A percentile compares a stretch with the other conserved stretches of the same genome.
These are phyloP conservation scores for Meira nashicola DNA, from an alignment of 1,284 basidiomycete species.

Conservation along the genomic window DNA sequence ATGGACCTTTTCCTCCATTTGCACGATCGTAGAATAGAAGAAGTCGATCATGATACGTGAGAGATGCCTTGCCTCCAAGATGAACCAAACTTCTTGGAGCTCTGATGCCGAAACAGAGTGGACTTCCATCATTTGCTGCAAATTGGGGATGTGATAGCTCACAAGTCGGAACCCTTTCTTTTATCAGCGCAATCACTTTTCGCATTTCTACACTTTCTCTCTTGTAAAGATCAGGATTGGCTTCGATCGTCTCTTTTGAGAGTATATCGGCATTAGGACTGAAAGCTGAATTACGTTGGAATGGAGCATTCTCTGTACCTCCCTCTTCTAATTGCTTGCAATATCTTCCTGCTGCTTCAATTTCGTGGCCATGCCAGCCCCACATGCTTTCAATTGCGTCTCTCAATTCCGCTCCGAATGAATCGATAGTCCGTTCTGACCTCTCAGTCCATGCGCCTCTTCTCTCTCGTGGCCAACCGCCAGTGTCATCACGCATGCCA, in stretches of 20 bases:
- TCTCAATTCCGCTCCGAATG: slow-evolving; percentile 5
- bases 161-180: neutral
- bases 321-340: neutral
- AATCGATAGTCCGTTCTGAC: neutral
- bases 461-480: slow-evolving; percentile 6
- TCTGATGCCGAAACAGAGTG: slow-evolving; percentile 1
- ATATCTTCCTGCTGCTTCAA: slow-evolving; percentile 5
- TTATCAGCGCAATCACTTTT: neutral
- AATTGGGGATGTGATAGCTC: no score
- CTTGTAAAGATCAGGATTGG: neutral
- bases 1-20: slow-evolving; percentile 5
- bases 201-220: neutral
- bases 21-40: slow-evolving; percentile 5
- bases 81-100: slow-evolving; percentile 7
- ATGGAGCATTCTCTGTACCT: neutral
- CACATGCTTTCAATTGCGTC: neutral
- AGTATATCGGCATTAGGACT: neutral
- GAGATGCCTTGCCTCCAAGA: slow-evolving; percentile 2
- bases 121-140: no score
- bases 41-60: neutral
- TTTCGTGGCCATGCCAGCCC: neutral
- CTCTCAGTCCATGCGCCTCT: slow-evolving; percentile 7
- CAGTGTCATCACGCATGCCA: neutral
- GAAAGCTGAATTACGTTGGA: neutral
- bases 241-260: neutral